Conservation (phyloP, 441 rosid species). For the Capsella rubella region DNA sequence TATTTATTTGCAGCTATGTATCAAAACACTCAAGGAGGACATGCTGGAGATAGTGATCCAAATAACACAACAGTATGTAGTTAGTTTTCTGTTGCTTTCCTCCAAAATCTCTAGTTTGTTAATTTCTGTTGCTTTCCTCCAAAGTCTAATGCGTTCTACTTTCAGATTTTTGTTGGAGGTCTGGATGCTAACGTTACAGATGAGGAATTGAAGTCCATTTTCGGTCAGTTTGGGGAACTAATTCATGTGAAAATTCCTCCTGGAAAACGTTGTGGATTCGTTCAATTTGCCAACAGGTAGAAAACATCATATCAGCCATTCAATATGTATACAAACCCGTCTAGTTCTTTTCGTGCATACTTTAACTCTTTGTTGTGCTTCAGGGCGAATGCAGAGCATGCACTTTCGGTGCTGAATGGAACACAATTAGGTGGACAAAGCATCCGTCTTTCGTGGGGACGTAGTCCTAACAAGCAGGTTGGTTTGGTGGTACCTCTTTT, state of each 20-base stretch:
- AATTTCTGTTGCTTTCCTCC: conserved; percentile 36
- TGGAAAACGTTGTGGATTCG: conserved; percentile 97
- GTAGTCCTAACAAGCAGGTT: conserved; percentile 97
- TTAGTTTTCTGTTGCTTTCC: conserved; percentile 39
- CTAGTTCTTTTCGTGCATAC: conserved; percentile 8
- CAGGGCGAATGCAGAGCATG: conserved; percentile 90
- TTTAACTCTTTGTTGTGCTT: conserved; percentile 23
- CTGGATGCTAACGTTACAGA: conserved; percentile 59
- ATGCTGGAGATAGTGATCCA: conserved; percentile 87
- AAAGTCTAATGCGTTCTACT: conserved; percentile 19
- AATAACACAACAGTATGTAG: conserved; percentile 93
- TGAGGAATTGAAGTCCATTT: conserved; percentile 71
- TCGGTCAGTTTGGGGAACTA: conserved; percentile 86
- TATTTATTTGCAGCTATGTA: conserved; percentile 76
- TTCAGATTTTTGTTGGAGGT: conserved; percentile 78
- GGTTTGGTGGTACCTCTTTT: background rate
- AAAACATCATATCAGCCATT: background rate
- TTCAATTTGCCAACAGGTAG: conserved; percentile 90
- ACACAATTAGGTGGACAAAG: conserved; percentile 84
- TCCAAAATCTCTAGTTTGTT: conserved; percentile 3
- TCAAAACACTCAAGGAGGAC: conserved; percentile 71
- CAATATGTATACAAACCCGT: background rate
- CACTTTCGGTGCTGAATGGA: conserved; percentile 73
- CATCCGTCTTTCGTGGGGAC: conserved; percentile 97
- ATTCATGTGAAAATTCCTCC: conserved; percentile 95